A percentile compares a stretch with the other conserved stretches of the same genome.
These are phyloP conservation scores for Komagataella populi DNA, from an alignment of 805 yeast species.

Conservation along the genomic window DNA sequence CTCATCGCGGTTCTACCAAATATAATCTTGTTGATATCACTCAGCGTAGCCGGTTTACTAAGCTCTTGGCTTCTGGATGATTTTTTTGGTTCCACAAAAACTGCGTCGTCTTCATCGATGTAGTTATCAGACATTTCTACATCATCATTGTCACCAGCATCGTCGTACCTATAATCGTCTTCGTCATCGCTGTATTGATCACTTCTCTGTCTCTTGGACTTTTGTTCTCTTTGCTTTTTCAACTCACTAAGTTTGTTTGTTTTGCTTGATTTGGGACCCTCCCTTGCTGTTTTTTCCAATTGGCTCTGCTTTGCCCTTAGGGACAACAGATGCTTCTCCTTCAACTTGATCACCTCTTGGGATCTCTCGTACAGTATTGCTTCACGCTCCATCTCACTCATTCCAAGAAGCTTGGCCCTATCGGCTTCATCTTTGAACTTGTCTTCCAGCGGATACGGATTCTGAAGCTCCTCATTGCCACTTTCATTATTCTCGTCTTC, in stretches of 20 bases:
- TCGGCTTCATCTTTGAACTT: slow-evolving; percentile 79
- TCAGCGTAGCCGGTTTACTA: slow-evolving; percentile 32
- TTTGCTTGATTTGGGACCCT: slow-evolving; percentile 12
- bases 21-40: slow-evolving; percentile 59
- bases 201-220: slow-evolving; percentile 14
- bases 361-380: slow-evolving; percentile 82
- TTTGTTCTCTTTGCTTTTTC: slow-evolving; percentile 22
- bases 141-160: slow-evolving; percentile 18
- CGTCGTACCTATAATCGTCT: slow-evolving; percentile 23
- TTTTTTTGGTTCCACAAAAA: slow-evolving; percentile 21
- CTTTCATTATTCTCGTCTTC: slow-evolving; percentile 22
- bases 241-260: slow-evolving; percentile 20
- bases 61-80: slow-evolving; percentile 24
- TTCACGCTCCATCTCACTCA: slow-evolving; percentile 92
- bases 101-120: slow-evolving; percentile 26
- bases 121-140: slow-evolving; percentile 30
- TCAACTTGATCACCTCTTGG: slow-evolving; percentile 79
- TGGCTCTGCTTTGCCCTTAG: slow-evolving; percentile 60
- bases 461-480: slow-evolving; percentile 24
- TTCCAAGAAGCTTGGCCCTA: slow-evolving; percentile 41
- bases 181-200: slow-evolving; percentile 18
- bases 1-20: slow-evolving; percentile 69
- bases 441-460: slow-evolving; percentile 91
- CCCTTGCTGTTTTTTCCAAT: slow-evolving; percentile 19
- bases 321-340: slow-evolving; percentile 72